Evolutionary conservation across 1,284 basidiomycete species (phyloP).

Genomic region (Anthracocystis walkeri): DNA sequence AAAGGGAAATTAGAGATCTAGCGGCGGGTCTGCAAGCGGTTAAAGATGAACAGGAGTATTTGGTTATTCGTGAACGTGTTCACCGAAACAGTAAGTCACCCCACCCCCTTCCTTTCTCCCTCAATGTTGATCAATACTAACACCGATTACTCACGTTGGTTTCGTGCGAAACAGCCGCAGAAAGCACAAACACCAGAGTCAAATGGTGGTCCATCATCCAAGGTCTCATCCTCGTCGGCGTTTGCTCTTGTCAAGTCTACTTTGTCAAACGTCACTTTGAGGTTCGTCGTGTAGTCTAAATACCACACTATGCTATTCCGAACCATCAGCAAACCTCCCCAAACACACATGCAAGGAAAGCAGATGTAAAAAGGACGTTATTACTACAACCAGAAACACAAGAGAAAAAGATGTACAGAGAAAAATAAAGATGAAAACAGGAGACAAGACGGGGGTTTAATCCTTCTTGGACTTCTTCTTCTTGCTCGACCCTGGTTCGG

Average conservation of each 20-base stretch:
- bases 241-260: slow-evolving; percentile 97
- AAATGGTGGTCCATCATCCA: slow-evolving; percentile 99
- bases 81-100: slow-evolving; percentile 81
- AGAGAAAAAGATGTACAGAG: neutral
- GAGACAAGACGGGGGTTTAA: neutral
- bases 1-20: slow-evolving; percentile 91
- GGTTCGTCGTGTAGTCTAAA: slow-evolving; percentile 54
- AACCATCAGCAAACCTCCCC: neutral
- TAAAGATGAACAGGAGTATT: slow-evolving; percentile 99
- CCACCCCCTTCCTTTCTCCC: too few relatives aligned
- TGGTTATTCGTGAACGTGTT: slow-evolving; percentile 90
- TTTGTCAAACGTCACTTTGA: slow-evolving; percentile 81
- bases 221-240: slow-evolving; percentile 83
- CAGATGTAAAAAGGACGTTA: slow-evolving; percentile 13
- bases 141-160: too few relatives aligned
- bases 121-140: too few relatives aligned
- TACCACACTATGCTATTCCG: neutral
- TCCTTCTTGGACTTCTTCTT: slow-evolving; percentile 64
- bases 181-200: slow-evolving; percentile 82
- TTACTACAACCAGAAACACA: slow-evolving; percentile 34
- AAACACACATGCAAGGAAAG: neutral
- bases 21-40: slow-evolving; percentile 86
- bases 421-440: neutral
- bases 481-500: slow-evolving; percentile 55
- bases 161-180: slow-evolving; percentile 67